Conservation (phyloP, 106 monocot genomes). For the Allium sativum region DNA sequence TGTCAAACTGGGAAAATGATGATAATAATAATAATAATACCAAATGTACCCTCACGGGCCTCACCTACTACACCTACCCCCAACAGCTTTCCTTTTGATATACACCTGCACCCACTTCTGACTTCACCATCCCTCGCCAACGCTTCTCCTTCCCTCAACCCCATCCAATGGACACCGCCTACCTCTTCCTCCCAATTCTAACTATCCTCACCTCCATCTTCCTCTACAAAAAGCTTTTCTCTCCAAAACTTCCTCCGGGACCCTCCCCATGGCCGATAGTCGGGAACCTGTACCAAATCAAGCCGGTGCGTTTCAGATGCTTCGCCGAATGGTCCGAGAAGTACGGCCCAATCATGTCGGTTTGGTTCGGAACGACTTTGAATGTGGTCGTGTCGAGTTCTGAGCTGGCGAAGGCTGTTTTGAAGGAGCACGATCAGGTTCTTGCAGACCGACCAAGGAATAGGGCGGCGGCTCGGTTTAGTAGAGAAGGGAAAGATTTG, state of each 20-base stretch:
- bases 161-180: conserved; percentile 1
- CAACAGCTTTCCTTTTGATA: neutral
- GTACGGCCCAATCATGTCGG: conserved; percentile 85
- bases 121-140: neutral
- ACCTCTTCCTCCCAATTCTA: conserved; percentile 11
- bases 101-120: neutral
- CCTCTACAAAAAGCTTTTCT: conserved; percentile 13
- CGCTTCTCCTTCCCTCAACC: neutral
- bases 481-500: conserved; percentile 67
- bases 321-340: conserved; percentile 71
- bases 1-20: neutral
- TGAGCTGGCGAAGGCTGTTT: conserved; percentile 70
- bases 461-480: conserved; percentile 68
- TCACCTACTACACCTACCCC: conserved; percentile 7
- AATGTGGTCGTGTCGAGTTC: conserved; percentile 74
- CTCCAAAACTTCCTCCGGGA: conserved; percentile 45
- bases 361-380: conserved; percentile 82
- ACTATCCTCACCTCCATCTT: conserved; percentile 8
- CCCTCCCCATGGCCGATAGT: conserved; percentile 69
- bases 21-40: neutral
- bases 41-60: conserved; percentile 1
- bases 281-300: conserved; percentile 76
- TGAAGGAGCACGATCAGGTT: conserved; percentile 81
- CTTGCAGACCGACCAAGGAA: conserved; percentile 68
- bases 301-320: conserved; percentile 75